Conservation (phyloP, 192 early-diverging fungal species). For the Rhizoclosmatium globosum region DNA sequence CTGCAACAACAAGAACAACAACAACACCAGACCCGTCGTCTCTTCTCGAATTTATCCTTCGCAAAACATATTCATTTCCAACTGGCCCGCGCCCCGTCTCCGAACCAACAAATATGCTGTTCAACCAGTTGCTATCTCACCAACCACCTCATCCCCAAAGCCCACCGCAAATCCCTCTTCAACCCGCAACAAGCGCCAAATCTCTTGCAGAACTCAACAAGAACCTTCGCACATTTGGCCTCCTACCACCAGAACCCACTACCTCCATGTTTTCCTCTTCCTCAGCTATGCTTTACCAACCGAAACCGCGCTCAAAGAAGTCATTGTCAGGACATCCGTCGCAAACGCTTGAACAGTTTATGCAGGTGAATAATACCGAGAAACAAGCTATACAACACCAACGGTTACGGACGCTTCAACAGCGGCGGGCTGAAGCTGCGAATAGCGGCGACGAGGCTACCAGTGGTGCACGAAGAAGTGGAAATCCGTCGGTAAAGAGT, state of each 20-base stretch:
- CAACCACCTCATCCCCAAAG: constrained; percentile 19
- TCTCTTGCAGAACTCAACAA: constrained; percentile 6
- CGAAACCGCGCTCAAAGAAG: too few relatives aligned
- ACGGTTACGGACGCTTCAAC: constrained; percentile 24
- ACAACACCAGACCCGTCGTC: neutral
- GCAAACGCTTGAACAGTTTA: too few relatives aligned
- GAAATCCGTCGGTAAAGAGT: neutral
- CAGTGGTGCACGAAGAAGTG: neutral
- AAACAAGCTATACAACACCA: constrained; percentile 15
- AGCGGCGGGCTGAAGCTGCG: constrained; percentile 12
- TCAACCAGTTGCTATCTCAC: neutral
- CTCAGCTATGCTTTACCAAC: too few relatives aligned
- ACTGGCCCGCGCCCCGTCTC: neutral
- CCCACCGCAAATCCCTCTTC: neutral
- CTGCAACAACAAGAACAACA: neutral
- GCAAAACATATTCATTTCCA: constrained; percentile 1
- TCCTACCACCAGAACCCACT: constrained; percentile 8
- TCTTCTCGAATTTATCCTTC: constrained; percentile 19
- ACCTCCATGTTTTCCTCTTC: too few relatives aligned
- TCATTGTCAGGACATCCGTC: too few relatives aligned
- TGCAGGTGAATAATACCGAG: neutral
- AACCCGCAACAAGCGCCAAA: neutral
- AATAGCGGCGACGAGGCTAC: neutral
- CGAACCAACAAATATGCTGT: neutral
- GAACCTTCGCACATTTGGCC: neutral